Evolutionary conservation across 192 early-diverging fungal species (phyloP), one percentile per base, ranked within the genome.

Genomic region (Backusella circina): DNA sequence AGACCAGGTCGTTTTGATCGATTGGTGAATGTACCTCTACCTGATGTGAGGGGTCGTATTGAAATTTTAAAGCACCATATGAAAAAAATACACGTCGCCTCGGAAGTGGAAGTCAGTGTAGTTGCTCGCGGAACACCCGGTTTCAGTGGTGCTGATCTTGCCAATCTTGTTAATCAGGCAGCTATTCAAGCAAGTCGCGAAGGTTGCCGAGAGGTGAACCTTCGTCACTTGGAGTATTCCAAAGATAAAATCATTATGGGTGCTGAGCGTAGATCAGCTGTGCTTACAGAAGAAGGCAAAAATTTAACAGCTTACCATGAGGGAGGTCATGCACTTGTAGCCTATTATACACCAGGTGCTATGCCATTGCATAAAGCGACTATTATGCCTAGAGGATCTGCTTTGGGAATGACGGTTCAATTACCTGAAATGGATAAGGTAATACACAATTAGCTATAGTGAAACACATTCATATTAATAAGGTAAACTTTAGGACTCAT

Each of bases 181-280:
- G 98, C 98, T 3, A 97, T 99, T 76, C 90, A 94, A 73, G 98
- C 97, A 0, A 92, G 92, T 23, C 93, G 96, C 68, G 92, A 94
- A 75, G 85, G 88, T 28, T 85, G 89, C n/a, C 85, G 82, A 39
- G 79, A 84, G 31, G 96, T 99, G 2, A 85, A 80, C 8, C 91
- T 93, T 85, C 87, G 82, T 65, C 94, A 99, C 75, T 82, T 99
- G 75, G 98, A 99, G 82, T 96, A 91, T 84, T 97, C 98, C 69
- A 99, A 98, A 84, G 98, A 99, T 80, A 96, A 96, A 74, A 97
- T 99, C 72, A 84, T 99, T 71, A 99, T 99, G 97, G 98, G 98
- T 8, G 91, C 94, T 18, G 98, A 99, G 85, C 90, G 96, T 78
- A 92, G 91, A 75, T 93, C 92, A 28, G 96, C 96, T 2, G 93